phyloP scores from a whole-genome alignment of 164 flowering plant species.

The Berberis thunbergii region DNA sequence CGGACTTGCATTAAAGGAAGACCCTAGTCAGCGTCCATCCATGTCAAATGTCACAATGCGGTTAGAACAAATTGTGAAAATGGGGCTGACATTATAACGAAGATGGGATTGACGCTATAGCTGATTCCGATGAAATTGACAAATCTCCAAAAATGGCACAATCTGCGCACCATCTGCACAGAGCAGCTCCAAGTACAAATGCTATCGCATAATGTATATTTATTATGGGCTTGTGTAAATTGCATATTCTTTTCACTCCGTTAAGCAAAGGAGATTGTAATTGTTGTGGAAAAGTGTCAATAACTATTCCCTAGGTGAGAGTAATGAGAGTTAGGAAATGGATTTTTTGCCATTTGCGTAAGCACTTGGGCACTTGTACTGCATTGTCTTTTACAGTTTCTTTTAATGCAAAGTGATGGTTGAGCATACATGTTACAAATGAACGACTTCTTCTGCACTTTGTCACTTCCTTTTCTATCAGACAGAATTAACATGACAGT shows the following conservation, averaged over 20 bases:
- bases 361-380: background rate
- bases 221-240: constrained; percentile 10
- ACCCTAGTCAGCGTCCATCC: constrained; percentile 46
- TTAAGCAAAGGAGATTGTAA: constrained; percentile 17
- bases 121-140: background rate
- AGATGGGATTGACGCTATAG: background rate
- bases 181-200: background rate
- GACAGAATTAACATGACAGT: no score
- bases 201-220: constrained; percentile 6
- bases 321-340: background rate
- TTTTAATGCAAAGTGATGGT: background rate
- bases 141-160: background rate
- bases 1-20: constrained; percentile 54
- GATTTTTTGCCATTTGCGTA: background rate
- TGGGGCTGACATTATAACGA: constrained; percentile 39
- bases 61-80: constrained; percentile 57
- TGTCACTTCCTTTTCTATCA: no score
- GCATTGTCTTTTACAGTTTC: background rate
- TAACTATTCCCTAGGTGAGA: constrained; percentile 7
- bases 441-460: no score
- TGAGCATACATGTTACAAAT: no score
- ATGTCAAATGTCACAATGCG: constrained; percentile 49
- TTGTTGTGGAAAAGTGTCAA: constrained; percentile 12
- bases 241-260: constrained; percentile 15
- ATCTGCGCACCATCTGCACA: background rate